Base-by-base conservation (phyloP, 1,139 yeast species). In the Kurtzmaniella quercitrusa region DNA sequence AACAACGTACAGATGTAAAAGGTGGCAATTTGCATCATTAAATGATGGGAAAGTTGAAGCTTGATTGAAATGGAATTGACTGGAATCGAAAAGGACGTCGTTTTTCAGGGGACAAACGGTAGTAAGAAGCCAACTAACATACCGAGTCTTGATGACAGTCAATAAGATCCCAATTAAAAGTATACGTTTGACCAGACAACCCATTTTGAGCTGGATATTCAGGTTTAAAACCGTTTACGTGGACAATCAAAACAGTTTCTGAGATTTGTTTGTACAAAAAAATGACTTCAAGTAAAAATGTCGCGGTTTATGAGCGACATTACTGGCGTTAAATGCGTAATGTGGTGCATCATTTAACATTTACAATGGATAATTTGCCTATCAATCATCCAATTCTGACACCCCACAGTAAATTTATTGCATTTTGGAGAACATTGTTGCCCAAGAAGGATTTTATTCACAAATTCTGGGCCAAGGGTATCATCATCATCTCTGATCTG, bases 11-110 rank as follows among this genome's bases (percentile, higher is more conserved):
- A 34, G 17, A 28, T 42, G 44, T 16, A 42, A 23, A 20, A 32
- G 36, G 23, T 35, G 39, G 17, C 44, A 42, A n/a, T 45, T 18
- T 11, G 35, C 36, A 12, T 42, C 42, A 16, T 39, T 42, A 18
- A 42, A 18, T 9, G 43, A 15, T 19, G 39, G 41, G 18, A 32
- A 38, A 9, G 36, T 32, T 4, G 16, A 8, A 8, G 33, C n/a
- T 5, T 19, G 11, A 2, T 6, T 12, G 12, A 6, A 14, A 12
- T 20, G 15, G 19, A 38, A 38, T 33, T 11, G 30, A 26, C 23
- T 9, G n/a, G 20, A 16, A 16, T 26, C 28, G 22, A 36, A 35
- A 9, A 20, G 7, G 26, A 34, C 37, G 20, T 34, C 37, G 14
- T 12, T 20, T 12, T 34, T 34, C 37, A 34, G 22, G 26, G 37